Percentiles rank a stretch among this genome's conserved stretches.
Evolutionary conservation across 257 asterid genomes (phyloP).

Genomic region (Solanum peruvianum): DNA sequence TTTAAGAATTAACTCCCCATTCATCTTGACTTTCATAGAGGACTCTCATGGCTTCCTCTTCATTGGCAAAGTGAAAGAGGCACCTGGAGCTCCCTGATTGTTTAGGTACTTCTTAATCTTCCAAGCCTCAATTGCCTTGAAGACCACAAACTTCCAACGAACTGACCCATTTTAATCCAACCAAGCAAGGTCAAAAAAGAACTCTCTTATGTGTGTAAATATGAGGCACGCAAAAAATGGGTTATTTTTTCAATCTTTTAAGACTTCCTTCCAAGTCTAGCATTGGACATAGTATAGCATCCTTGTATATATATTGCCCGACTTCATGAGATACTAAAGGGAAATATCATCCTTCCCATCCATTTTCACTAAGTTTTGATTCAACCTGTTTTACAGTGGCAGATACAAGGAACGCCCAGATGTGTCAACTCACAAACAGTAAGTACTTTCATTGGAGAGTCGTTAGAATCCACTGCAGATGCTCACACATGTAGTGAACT

Average conservation of each 20-base stretch:
- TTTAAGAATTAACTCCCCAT: not conserved
- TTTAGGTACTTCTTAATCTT: not conserved
- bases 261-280: not conserved
- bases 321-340: not conserved
- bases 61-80: not conserved
- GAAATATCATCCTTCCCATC: not conserved
- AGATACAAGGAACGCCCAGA: not conserved
- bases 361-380: not conserved
- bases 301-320: not conserved
- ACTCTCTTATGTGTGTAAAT: not conserved
- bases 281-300: not conserved
- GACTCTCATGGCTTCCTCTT: not conserved
- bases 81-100: not conserved
- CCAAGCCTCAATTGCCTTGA: not conserved
- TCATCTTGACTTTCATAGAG: not conserved
- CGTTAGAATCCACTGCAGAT: not conserved
- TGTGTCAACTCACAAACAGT: not conserved
- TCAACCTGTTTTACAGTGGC: not conserved
- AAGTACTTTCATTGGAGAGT: not conserved
- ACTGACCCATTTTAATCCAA: not conserved
- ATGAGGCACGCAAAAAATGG: not conserved
- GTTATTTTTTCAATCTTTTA: not conserved
- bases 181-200: too few relatives aligned
- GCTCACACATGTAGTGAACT: not conserved
- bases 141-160: not conserved